Conservation (phyloP, 345 rosid genomes). For the Rubroshorea leprosula region DNA sequence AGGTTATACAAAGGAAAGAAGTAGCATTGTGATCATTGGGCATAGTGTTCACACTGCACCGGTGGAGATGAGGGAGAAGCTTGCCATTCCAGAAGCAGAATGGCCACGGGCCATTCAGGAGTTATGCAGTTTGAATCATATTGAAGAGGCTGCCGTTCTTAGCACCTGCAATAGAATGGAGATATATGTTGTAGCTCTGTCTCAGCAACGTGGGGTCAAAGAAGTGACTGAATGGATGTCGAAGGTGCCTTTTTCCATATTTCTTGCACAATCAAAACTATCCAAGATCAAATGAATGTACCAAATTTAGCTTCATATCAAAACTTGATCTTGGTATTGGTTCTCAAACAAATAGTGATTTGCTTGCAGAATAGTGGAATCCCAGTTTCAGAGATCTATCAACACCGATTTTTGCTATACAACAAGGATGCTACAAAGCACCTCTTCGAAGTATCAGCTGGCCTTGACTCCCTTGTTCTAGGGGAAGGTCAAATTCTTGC, state of each 20-base stretch:
- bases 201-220: slow-evolving; percentile 77
- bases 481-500: slow-evolving; percentile 86
- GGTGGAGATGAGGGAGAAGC: slow-evolving; percentile 80
- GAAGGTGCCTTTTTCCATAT: slow-evolving; percentile 41
- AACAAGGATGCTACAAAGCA: slow-evolving; percentile 88
- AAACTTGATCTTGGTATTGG: background rate
- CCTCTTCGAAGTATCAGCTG: slow-evolving; percentile 89
- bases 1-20: slow-evolving; percentile 76
- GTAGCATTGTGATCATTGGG: slow-evolving; percentile 69
- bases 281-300: background rate
- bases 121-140: slow-evolving; percentile 81
- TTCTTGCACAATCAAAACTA: background rate
- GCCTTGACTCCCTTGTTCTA: slow-evolving; percentile 76
- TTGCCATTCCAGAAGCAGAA: slow-evolving; percentile 78
- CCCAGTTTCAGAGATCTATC: slow-evolving; percentile 55
- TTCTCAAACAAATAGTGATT: too few species aligned
- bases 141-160: slow-evolving; percentile 78
- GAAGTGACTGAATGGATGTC: slow-evolving; percentile 89
- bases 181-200: slow-evolving; percentile 64
- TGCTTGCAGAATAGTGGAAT: slow-evolving; percentile 65
- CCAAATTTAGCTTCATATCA: background rate
- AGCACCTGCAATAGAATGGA: slow-evolving; percentile 85
- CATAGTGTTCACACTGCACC: slow-evolving; percentile 71
- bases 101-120: slow-evolving; percentile 83
- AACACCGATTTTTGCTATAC: slow-evolving; percentile 74